These are phyloP conservation scores for Ambrosia hybrid DNA, from an alignment of 140 eudicot species.

Conservation along the genomic window DNA sequence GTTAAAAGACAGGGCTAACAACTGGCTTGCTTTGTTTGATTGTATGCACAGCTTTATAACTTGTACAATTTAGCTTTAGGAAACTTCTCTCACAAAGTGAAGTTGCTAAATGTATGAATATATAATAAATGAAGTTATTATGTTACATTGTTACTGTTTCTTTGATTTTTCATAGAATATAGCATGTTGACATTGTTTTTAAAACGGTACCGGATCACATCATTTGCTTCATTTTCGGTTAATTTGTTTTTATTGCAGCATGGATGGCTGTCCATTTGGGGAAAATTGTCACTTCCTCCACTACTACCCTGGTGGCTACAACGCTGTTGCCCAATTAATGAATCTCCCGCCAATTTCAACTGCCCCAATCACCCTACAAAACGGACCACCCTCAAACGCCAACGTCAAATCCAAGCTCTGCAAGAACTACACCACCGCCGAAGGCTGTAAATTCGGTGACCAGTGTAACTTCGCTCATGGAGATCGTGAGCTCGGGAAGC, in stretches of 20 bases:
- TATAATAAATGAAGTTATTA: neutral
- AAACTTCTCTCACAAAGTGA: neutral
- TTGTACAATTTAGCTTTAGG: neutral
- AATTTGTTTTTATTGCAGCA: constrained; percentile 40
- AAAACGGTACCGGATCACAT: neutral
- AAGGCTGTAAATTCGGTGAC: constrained; percentile 81
- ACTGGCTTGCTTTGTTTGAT: no score
- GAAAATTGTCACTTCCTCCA: constrained; percentile 88
- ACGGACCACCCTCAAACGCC: constrained; percentile 43
- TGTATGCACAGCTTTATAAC: no score
- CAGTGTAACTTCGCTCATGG: constrained; percentile 81
- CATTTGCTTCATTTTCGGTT: neutral
- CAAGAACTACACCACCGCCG: constrained; percentile 62
- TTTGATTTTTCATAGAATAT: neutral
- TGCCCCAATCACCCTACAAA: constrained; percentile 34
- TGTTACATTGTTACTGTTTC: neutral
- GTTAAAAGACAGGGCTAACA: no score
- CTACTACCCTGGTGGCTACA: constrained; percentile 80
- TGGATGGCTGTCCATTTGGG: constrained; percentile 80
- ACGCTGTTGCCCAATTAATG: constrained; percentile 75
- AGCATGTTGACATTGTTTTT: neutral
- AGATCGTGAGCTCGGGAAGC: constrained; percentile 67
- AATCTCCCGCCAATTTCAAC: constrained; percentile 54
- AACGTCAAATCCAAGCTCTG: constrained; percentile 59
- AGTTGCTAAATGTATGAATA: neutral